Conservation (phyloP, 768 basidiomycete species). For the Termitomyces sp. region DNA sequence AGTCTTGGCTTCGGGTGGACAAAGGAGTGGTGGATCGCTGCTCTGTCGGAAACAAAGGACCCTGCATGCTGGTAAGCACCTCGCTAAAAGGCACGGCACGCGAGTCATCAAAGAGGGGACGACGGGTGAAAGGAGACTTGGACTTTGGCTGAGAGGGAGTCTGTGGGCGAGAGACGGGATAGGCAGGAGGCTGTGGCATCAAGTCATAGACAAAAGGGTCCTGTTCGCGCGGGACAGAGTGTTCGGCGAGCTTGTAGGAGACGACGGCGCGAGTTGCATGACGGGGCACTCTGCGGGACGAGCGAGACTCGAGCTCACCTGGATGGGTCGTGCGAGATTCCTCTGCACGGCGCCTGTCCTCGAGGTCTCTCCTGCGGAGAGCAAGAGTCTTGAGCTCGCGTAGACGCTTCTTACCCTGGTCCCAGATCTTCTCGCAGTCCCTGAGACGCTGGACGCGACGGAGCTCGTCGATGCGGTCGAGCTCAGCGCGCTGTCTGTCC, state of each 20-base stretch:
- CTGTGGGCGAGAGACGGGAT: constrained; percentile 1
- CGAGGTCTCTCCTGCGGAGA: constrained; percentile 25
- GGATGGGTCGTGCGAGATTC: background rate
- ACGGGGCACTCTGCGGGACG: background rate
- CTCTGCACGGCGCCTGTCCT: constrained; percentile 16
- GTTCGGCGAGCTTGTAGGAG: constrained; percentile 13
- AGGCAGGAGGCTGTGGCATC: constrained; percentile 14
- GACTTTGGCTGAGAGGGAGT: constrained; percentile 6
- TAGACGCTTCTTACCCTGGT: constrained; percentile 37
- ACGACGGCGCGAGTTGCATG: constrained; percentile 13
- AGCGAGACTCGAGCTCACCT: background rate
- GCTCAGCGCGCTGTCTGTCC: constrained; percentile 22
- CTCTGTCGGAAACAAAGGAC: constrained; percentile 46
- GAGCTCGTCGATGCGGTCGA: constrained; percentile 26
- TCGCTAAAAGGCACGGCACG: constrained; percentile 48
- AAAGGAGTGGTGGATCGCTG: constrained; percentile 19
- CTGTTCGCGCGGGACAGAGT: constrained; percentile 8
- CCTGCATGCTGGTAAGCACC: constrained; percentile 52
- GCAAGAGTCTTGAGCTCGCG: constrained; percentile 32
- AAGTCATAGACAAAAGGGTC: constrained; percentile 22
- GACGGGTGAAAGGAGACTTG: constrained; percentile 15
- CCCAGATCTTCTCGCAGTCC: constrained; percentile 44
- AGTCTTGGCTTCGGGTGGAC: constrained; percentile 17
- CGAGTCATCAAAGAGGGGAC: constrained; percentile 26
- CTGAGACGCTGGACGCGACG: constrained; percentile 34